Evolutionary conservation across 768 basidiomycete genomes (phyloP).

Genomic region (Russula sp.): DNA sequence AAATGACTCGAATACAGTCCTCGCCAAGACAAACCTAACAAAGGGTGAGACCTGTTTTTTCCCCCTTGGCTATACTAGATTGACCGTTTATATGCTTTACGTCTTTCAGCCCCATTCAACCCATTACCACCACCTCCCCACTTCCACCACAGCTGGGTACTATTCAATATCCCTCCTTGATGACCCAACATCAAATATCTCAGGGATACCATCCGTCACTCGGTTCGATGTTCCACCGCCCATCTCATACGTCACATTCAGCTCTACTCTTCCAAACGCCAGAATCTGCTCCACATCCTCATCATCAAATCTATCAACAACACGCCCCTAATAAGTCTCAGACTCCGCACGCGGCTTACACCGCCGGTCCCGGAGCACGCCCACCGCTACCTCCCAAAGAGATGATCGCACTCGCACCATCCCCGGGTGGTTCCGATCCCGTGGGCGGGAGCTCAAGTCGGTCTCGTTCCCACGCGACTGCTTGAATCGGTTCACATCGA

Average conservation of each 20-base stretch:
- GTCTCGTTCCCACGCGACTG: slow-evolving; percentile 71
- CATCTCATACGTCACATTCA: slow-evolving; percentile 25
- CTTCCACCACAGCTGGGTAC: slow-evolving; percentile 49
- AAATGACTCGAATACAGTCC: slow-evolving; percentile 47
- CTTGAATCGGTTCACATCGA: slow-evolving; percentile 69
- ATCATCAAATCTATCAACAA: slow-evolving; percentile 28
- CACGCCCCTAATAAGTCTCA: slow-evolving; percentile 27
- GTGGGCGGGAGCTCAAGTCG: slow-evolving; percentile 50
- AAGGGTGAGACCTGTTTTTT: slow-evolving; percentile 28
- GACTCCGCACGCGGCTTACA: slow-evolving; percentile 6
- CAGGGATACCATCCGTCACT: slow-evolving; percentile 78
- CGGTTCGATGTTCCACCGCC: slow-evolving; percentile 63
- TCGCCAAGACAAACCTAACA: slow-evolving; percentile 32
- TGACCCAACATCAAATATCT: slow-evolving; percentile 73
- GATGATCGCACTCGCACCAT: slow-evolving; percentile 35
- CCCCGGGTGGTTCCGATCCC: slow-evolving; percentile 36
- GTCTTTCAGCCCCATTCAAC: slow-evolving; percentile 33
- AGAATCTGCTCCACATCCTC: slow-evolving; percentile 29
- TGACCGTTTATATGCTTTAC: not conserved
- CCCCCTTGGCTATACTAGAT: not conserved
- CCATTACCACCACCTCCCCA: slow-evolving; percentile 70
- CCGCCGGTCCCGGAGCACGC: slow-evolving; percentile 6
- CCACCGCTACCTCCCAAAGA: slow-evolving; percentile 37
- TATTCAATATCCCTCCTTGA: slow-evolving; percentile 65
- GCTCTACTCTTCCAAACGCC: slow-evolving; percentile 28